phyloP scores from a whole-genome alignment of 148 eudicot genomes.

The Rhododendron williamsianum region DNA sequence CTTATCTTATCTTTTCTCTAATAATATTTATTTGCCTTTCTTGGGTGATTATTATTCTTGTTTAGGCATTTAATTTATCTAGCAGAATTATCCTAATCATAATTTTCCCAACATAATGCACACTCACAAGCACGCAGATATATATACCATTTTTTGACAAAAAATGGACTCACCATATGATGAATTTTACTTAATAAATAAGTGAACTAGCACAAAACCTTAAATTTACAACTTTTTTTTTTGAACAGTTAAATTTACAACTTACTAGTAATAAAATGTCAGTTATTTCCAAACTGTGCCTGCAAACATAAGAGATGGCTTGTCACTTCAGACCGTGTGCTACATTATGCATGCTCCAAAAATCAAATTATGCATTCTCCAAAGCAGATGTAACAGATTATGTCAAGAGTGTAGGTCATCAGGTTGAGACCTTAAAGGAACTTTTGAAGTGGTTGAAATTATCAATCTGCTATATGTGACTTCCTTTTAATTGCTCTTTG shows the following conservation, averaged over 20 bases:
- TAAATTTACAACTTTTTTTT: too few relatives aligned
- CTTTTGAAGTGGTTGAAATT: not conserved
- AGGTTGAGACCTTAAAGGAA: not conserved
- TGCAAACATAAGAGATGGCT: not conserved
- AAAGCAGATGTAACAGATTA: not conserved
- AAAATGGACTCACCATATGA: too few relatives aligned
- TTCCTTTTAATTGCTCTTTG: not conserved
- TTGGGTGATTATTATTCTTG: too few relatives aligned
- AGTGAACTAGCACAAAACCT: not conserved
- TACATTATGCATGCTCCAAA: not conserved
- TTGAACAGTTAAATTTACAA: too few relatives aligned
- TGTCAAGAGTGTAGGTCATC: not conserved
- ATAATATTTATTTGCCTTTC: too few relatives aligned
- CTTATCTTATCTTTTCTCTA: too few relatives aligned
- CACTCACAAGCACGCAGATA: too few relatives aligned
- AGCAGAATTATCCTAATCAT: too few relatives aligned
- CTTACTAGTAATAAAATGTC: not conserved
- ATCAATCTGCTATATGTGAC: not conserved
- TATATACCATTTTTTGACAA: too few relatives aligned
- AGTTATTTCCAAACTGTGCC: not conserved
- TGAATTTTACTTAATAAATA: too few relatives aligned
- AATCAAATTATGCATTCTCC: not conserved
- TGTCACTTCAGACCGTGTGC: not conserved
- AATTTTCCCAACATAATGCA: too few relatives aligned
- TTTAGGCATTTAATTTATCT: too few relatives aligned